phyloP scores from a whole-genome alignment of 495 filamentous ascomycete species.

The Physcia stellaris region DNA sequence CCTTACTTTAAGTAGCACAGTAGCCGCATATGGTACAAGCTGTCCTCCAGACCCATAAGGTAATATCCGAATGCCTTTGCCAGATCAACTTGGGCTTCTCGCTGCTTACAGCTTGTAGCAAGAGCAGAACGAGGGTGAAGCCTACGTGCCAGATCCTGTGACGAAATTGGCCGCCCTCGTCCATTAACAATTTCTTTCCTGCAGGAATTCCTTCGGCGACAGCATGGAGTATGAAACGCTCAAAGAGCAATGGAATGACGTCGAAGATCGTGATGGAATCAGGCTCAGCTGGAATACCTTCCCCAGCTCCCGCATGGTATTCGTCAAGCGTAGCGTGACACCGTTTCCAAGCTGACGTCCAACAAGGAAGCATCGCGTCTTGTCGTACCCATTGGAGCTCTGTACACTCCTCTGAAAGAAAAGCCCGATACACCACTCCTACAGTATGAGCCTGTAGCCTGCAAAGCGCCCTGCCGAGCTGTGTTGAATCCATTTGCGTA shows the following conservation, averaged over 20 bases:
- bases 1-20: too few species aligned
- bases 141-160: too few species aligned
- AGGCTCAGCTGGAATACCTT: constrained; percentile 99
- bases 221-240: constrained; percentile 71
- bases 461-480: constrained; percentile 90
- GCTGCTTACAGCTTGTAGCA: too few species aligned
- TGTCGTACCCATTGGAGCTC: constrained; percentile 90
- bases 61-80: too few species aligned
- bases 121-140: too few species aligned
- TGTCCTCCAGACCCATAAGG: too few species aligned
- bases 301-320: constrained; percentile 91
- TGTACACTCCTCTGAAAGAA: constrained; percentile 95
- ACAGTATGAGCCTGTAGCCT: constrained; percentile 94
- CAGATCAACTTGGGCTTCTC: too few species aligned
- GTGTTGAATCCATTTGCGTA: constrained; percentile 97
- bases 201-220: too few species aligned
- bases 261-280: constrained; percentile 94
- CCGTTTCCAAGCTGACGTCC: constrained; percentile 10
- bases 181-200: too few species aligned
- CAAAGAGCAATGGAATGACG: constrained; percentile 95
- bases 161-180: too few species aligned
- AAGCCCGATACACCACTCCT: constrained; percentile 79
- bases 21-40: too few species aligned
- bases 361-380: constrained; percentile 85
- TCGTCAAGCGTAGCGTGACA: constrained; percentile 9